Evolutionary conservation across 1,139 yeast genomes (phyloP).

Genomic region (Debaryomyces sp.): DNA sequence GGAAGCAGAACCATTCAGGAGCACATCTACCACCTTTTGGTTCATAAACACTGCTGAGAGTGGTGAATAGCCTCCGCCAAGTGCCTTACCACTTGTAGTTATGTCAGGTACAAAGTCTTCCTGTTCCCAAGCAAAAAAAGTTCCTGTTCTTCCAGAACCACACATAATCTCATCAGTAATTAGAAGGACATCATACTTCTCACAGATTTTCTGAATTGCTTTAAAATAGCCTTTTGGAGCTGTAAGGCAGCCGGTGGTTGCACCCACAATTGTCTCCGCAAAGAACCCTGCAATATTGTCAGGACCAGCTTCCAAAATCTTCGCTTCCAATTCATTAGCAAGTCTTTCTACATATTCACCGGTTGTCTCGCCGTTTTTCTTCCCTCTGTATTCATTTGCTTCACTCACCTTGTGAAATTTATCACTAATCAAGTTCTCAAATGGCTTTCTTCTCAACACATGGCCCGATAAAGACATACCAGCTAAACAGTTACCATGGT

Average conservation of each 20-base stretch:
- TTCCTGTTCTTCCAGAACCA: conserved; percentile 21
- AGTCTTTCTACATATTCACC: conserved; percentile 17
- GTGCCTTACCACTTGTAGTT: conserved; percentile 20
- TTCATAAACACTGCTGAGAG: conserved; percentile 19
- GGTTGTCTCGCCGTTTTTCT: conserved; percentile 14
- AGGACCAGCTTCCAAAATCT: conserved; percentile 19
- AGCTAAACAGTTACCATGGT: conserved; percentile 24
- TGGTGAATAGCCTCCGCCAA: conserved; percentile 22
- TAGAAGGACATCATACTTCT: conserved; percentile 18
- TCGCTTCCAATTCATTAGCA: conserved; percentile 19
- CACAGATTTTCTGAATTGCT: conserved; percentile 15
- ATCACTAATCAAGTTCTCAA: conserved; percentile 14
- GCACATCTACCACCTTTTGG: conserved; percentile 16
- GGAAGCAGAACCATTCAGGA: conserved; percentile 15
- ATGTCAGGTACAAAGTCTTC: conserved; percentile 20
- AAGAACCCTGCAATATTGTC: conserved; percentile 17
- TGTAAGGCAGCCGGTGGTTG: conserved; percentile 17
- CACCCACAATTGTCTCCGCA: conserved; percentile 17
- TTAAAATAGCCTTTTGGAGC: conserved; percentile 18
- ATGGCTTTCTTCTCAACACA: conserved; percentile 16
- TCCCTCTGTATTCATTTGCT: conserved; percentile 12
- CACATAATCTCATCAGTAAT: conserved; percentile 21
- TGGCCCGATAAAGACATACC: conserved; percentile 19
- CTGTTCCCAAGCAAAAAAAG: conserved; percentile 22
- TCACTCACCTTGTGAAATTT: conserved; percentile 18